Evolutionary conservation across 2,329 filamentous ascomycete genomes (phyloP).

Genomic region (Cytospora chrysosperma): DNA sequence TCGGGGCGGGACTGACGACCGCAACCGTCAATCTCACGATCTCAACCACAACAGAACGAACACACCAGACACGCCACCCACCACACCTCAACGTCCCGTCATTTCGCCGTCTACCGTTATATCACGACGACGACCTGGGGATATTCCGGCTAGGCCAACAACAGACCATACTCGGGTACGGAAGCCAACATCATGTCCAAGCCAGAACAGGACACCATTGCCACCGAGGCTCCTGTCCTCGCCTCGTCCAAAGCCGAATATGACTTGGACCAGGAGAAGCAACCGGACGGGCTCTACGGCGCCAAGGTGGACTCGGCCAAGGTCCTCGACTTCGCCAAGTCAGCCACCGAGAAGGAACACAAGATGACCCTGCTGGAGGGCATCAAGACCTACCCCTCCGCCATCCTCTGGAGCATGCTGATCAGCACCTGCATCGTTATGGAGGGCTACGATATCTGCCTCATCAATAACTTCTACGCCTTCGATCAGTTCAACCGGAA

Average conservation of each 20-base stretch:
- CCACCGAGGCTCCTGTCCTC: constrained; percentile 9
- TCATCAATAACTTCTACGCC: constrained; percentile 74
- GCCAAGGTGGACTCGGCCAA: constrained; percentile 31
- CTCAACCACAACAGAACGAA: constrained; percentile 15
- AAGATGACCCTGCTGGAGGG: constrained; percentile 74
- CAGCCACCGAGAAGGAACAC: constrained; percentile 61
- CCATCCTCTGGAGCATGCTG: constrained; percentile 76
- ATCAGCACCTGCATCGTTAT: constrained; percentile 91
- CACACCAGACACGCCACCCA: neutral
- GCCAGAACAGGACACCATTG: constrained; percentile 13
- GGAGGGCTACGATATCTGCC: constrained; percentile 83
- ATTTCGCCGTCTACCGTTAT: neutral
- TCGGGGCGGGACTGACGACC: neutral
- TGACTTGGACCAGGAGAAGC: constrained; percentile 17
- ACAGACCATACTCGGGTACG: too few species aligned
- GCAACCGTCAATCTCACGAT: constrained; percentile 24
- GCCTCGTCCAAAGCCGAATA: constrained; percentile 22
- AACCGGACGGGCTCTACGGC: constrained; percentile 20
- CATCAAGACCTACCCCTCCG: constrained; percentile 81
- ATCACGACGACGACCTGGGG: neutral
- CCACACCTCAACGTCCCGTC: neutral
- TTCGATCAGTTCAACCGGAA: constrained; percentile 31
- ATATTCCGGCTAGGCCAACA: neutral
- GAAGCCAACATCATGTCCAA: constrained; percentile 24
- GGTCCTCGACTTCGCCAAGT: constrained; percentile 46